A percentile compares a stretch with the other conserved stretches of the same genome.
Evolutionary conservation across 163 green algal species (phyloP).

Genomic region (Chlamydomonas reinhardtii): DNA sequence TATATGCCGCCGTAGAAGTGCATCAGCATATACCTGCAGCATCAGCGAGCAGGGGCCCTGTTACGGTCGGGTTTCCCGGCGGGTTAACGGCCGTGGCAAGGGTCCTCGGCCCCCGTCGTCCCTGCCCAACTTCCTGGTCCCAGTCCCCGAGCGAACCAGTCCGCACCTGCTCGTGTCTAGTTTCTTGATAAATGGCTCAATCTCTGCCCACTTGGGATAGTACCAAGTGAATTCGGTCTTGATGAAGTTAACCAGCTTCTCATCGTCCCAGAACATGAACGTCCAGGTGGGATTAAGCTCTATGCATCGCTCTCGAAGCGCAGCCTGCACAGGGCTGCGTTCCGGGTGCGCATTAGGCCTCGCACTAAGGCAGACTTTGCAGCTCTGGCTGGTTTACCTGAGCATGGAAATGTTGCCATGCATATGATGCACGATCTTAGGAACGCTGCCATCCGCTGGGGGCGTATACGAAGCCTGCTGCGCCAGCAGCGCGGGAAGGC

Average conservation of each 20-base stretch:
- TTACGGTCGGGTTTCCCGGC: too few relatives aligned
- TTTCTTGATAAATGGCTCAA: neutral
- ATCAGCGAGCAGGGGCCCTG: neutral
- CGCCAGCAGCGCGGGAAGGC: neutral
- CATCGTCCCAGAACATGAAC: neutral
- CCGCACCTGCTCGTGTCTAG: neutral
- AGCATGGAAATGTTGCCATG: neutral
- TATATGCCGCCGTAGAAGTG: neutral
- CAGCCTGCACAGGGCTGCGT: neutral
- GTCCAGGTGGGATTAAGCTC: neutral
- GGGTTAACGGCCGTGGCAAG: too few relatives aligned
- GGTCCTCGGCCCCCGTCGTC: too few relatives aligned
- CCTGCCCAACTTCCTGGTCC: too few relatives aligned
- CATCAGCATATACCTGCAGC: conserved; percentile 1
- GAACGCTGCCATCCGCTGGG: neutral
- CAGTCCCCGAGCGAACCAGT: too few relatives aligned
- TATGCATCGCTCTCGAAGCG: neutral
- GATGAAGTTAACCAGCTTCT: neutral
- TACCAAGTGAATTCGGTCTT: neutral
- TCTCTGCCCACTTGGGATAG: neutral
- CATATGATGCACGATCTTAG: neutral
- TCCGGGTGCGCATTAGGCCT: too few relatives aligned
- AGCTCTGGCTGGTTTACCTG: neutral
- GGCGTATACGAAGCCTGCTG: neutral
- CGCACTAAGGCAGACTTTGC: neutral